Evolutionary conservation across 169 alveolate species (phyloP).

Genomic region (Theileria equi): DNA sequence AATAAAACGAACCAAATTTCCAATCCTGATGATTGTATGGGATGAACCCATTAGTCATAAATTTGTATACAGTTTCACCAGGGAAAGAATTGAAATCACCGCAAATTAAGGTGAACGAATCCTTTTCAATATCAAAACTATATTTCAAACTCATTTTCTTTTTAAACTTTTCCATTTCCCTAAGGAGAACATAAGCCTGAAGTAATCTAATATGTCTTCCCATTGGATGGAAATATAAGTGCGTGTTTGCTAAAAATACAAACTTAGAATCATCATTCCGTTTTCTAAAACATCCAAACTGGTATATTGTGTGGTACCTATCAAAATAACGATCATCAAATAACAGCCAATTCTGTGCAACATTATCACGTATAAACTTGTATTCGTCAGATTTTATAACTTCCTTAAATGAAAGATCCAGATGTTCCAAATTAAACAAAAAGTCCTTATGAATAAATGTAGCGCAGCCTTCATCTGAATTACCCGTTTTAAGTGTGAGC

Average conservation of each 20-base stretch:
- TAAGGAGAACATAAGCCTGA: slow-evolving; percentile 51
- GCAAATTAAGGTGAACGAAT: slow-evolving; percentile 42
- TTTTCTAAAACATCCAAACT: slow-evolving; percentile 28
- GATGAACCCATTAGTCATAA: slow-evolving; percentile 35
- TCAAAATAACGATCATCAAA: slow-evolving; percentile 32
- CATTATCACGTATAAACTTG: slow-evolving; percentile 9
- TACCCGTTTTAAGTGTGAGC: slow-evolving; percentile 36
- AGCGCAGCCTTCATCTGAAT: slow-evolving; percentile 60
- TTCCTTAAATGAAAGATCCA: slow-evolving; percentile 31
- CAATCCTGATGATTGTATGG: slow-evolving; percentile 53
- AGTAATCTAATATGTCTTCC: slow-evolving; percentile 56
- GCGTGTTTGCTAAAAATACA: slow-evolving; percentile 55
- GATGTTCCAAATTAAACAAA: slow-evolving; percentile 29
- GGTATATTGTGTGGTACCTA: slow-evolving; percentile 60
- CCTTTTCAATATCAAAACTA: slow-evolving; percentile 16
- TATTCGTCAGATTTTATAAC: slow-evolving; percentile 15
- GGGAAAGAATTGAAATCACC: slow-evolving; percentile 61
- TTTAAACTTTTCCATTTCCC: slow-evolving; percentile 49
- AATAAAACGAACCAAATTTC: slow-evolving; percentile 14
- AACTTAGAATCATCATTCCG: slow-evolving; percentile 1
- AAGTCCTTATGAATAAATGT: slow-evolving; percentile 14
- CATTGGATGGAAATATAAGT: slow-evolving; percentile 55
- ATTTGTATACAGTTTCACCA: slow-evolving; percentile 26
- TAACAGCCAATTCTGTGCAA: slow-evolving; percentile 43
- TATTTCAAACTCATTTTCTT: not conserved